phyloP scores from a whole-genome alignment of 2,329 filamentous ascomycete genomes.

The Ophiostoma himal-ulmi region DNA sequence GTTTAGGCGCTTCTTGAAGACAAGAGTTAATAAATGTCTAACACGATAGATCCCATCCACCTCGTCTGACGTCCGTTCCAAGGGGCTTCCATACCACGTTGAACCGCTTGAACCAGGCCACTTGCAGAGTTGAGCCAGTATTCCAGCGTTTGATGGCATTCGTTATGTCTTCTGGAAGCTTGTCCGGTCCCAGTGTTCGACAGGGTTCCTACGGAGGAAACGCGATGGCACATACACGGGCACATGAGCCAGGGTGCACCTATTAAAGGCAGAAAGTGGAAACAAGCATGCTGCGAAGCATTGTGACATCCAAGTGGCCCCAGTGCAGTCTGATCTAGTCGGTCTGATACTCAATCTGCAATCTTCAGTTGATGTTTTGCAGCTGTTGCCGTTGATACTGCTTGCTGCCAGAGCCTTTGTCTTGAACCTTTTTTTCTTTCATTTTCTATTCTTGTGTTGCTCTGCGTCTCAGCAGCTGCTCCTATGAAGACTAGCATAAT shows the following conservation, averaged over 20 bases:
- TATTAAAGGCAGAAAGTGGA: neutral
- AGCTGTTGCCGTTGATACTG: no score
- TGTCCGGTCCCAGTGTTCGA: conserved; percentile 21
- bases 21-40: neutral
- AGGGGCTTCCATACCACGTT: conserved; percentile 22
- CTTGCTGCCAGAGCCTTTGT: neutral
- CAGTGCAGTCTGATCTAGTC: neutral
- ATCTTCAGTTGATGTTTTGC: neutral
- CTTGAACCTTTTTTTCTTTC: no score
- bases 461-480: no score
- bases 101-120: conserved; percentile 16
- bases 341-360: neutral
- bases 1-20: neutral
- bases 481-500: no score
- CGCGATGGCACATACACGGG: neutral
- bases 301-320: neutral
- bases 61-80: conserved; percentile 24
- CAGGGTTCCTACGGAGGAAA: neutral
- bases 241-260: neutral
- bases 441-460: no score
- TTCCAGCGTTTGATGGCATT: neutral
- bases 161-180: conserved; percentile 24
- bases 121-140: conserved; percentile 17
- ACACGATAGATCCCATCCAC: neutral
- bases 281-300: neutral